These are phyloP conservation scores for Backusella mclennaniae DNA, from an alignment of 192 early-diverging fungal species.

Conservation along the genomic window DNA sequence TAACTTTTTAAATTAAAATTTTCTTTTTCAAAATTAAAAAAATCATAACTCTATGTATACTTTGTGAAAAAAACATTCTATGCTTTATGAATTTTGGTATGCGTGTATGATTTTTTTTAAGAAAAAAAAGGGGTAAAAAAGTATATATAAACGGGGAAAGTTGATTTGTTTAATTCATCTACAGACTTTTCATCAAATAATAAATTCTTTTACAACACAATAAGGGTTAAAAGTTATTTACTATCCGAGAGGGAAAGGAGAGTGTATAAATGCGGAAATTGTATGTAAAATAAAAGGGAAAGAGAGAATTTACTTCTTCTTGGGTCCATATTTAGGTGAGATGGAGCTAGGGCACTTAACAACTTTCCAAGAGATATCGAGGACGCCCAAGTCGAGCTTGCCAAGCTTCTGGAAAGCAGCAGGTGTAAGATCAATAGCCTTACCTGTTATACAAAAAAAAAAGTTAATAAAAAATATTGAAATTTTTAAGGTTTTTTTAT, in stretches of 20 bases:
- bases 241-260: not conserved
- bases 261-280: not conserved
- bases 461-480: not conserved
- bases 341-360: conserved; percentile 10
- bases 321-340: not conserved
- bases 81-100: conserved; percentile 8
- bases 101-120: not conserved
- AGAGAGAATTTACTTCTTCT: not conserved
- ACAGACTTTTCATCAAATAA: conserved; percentile 8
- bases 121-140: not conserved
- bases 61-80: conserved; percentile 5
- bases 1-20: not conserved
- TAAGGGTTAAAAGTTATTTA: not conserved
- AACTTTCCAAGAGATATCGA: conserved; percentile 20
- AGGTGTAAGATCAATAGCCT: conserved; percentile 27
- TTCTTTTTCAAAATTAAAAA: not conserved
- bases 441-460: not conserved
- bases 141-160: conserved; percentile 4
- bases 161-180: conserved; percentile 15
- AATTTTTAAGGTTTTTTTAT: not conserved
- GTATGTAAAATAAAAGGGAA: not conserved
- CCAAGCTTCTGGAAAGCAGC: conserved; percentile 24
- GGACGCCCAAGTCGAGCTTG: conserved; percentile 12
- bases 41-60: not conserved
- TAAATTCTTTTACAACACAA: not conserved